phyloP scores from a whole-genome alignment of 208 protist genomes.

The Leishmania martiniquensis region DNA sequence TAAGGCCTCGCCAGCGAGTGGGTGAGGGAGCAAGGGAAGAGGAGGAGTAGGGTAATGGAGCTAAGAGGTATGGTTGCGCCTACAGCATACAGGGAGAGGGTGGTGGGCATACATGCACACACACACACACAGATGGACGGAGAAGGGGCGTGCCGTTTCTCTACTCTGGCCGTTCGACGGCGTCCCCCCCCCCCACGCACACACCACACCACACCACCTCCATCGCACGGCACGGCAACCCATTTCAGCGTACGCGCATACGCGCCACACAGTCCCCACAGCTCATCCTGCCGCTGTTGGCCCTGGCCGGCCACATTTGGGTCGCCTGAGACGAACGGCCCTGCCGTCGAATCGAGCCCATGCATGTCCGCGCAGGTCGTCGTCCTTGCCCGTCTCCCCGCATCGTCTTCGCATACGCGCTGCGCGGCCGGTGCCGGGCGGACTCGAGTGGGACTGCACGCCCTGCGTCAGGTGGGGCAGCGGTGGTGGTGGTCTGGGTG shows the following conservation, averaged over 20 bases:
- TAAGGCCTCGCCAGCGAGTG: neutral
- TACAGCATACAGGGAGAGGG: neutral
- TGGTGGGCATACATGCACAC: neutral
- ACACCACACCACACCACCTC: no score
- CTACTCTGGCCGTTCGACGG: no score
- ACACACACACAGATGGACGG: neutral
- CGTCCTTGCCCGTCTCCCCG: neutral
- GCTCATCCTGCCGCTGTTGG: no score
- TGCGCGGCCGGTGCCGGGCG: neutral
- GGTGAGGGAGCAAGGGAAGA: neutral
- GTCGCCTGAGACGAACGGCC: neutral
- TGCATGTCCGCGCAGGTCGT: neutral
- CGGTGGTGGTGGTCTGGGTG: neutral
- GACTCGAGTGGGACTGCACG: neutral
- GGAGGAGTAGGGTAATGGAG: neutral
- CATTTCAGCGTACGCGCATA: neutral
- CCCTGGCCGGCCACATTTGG: neutral
- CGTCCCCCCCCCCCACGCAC: no score
- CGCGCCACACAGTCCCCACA: neutral
- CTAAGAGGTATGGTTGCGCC: neutral
- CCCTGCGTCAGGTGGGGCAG: no score
- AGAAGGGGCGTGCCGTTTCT: no score
- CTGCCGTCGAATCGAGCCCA: neutral
- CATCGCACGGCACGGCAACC: no score
- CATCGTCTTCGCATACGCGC: neutral